Evolutionary conservation across 225 moss, liverwort and hornwort species (phyloP), one percentile per base, ranked within the genome.

Genomic region (Ulota crispa): DNA sequence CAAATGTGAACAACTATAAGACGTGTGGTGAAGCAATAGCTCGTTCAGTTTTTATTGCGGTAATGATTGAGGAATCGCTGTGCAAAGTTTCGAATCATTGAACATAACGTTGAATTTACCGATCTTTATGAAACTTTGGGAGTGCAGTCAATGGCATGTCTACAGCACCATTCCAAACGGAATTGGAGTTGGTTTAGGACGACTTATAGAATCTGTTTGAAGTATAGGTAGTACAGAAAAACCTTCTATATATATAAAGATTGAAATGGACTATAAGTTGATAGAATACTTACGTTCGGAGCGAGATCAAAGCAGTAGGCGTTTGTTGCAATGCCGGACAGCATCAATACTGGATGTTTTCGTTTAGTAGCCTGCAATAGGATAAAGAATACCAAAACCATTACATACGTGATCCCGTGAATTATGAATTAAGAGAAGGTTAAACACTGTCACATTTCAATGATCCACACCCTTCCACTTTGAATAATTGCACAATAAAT

Each of bases 261-360:
- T 43, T 43, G 14, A 12, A 43, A 43, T 13, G 43, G 43, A 69
- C 55, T 36, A n/a, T 36, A 36, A 53, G 32, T 50, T 45, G 10
- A 27, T 37, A 71, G 28, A 47, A 66, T 54, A 77, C 95, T 86
- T 78, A 98, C 98, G 73, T 92, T 86, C 62, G 94, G 92, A 73
- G 92, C 92, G 26, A 98, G 85, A 81, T 98, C 98, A 41, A 98
- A 98, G 84, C 98, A 95, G 55, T 84, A 66, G 27, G 98, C 98
- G 80, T 98, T 98, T 37, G 98, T 95, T 66, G 94, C 98, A 54
- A 98, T 98, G 42, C 98, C 95, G 8, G 94, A 98, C 31, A 98
- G 89, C 95, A 98, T 86, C 59, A 98, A 78, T 14, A 98, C 45
- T 10, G 98, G 98, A 82, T 98, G 98, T 52, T 91, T 95, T 83